A percentile compares a stretch with the other conserved stretches of the same genome.
Evolutionary conservation across 305 asterid species (phyloP).

Genomic region (Lippia alba): DNA sequence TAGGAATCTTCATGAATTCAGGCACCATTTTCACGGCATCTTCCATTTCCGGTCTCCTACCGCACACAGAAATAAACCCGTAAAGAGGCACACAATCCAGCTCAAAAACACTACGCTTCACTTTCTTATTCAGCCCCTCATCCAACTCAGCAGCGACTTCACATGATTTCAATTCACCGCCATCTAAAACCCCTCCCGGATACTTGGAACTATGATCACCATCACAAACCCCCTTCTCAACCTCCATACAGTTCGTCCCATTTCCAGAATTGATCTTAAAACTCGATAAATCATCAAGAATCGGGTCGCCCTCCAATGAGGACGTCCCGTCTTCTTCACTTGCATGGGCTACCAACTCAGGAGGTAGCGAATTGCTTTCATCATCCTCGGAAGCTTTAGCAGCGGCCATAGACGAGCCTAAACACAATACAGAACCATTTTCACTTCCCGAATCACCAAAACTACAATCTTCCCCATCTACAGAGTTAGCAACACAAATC

Average conservation of each 20-base stretch:
- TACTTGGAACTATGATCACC: constrained; percentile 47
- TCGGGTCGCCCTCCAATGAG: constrained; percentile 32
- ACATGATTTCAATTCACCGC: constrained; percentile 48
- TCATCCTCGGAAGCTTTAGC: constrained; percentile 61
- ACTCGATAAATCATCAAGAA: constrained; percentile 55
- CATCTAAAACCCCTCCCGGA: constrained; percentile 15
- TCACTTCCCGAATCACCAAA: constrained; percentile 57
- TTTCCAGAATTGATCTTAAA: constrained; percentile 45
- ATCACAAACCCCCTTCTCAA: constrained; percentile 44
- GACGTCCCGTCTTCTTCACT: constrained; percentile 50
- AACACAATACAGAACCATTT: constrained; percentile 43
- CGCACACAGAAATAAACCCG: constrained; percentile 81
- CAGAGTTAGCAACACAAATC: constrained; percentile 48
- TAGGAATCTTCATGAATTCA: constrained; percentile 68
- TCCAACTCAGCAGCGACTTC: constrained; percentile 38
- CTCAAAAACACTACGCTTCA: constrained; percentile 75
- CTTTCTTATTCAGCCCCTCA: constrained; percentile 41
- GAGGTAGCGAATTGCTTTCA: constrained; percentile 35
- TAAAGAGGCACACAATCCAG: constrained; percentile 88
- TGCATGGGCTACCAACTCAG: constrained; percentile 30
- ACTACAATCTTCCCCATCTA: constrained; percentile 50
- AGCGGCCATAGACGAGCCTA: constrained; percentile 34
- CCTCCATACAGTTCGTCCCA: constrained; percentile 42
- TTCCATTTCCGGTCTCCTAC: constrained; percentile 98
- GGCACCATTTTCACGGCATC: constrained; percentile 75